Evolutionary conservation across 768 basidiomycete genomes (phyloP).

Genomic region (Lactarius akahatsu): DNA sequence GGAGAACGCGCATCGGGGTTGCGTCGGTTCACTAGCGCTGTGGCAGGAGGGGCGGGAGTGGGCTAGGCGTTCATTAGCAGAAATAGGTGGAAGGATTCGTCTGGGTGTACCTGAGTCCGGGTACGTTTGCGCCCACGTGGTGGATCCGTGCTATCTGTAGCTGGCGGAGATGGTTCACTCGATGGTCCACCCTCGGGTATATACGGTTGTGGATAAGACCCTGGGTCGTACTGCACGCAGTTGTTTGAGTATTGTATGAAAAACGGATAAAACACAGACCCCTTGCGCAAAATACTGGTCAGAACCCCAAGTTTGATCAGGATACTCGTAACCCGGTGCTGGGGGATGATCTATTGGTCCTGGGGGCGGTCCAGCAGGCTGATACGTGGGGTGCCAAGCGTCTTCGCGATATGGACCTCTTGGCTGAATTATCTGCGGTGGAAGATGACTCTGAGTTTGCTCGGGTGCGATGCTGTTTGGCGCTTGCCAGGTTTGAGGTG

Average conservation of each 20-base stretch:
- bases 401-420: conserved; percentile 30
- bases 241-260: not conserved
- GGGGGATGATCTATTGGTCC: conserved; percentile 50
- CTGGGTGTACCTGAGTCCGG: conserved; percentile 49
- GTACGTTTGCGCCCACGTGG: conserved; percentile 68
- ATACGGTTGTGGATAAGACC: conserved; percentile 56
- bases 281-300: conserved; percentile 58
- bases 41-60: conserved; percentile 63
- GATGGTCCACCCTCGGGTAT: conserved; percentile 51
- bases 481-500: conserved; percentile 66
- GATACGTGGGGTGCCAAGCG: conserved; percentile 57
- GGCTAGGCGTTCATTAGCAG: conserved; percentile 40
- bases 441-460: conserved; percentile 56
- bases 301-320: conserved; percentile 49
- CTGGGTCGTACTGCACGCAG: conserved; percentile 49
- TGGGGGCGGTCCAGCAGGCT: conserved; percentile 40
- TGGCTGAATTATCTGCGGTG: conserved; percentile 33
- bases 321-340: conserved; percentile 52
- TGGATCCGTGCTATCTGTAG: conserved; percentile 36
- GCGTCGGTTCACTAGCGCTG: conserved; percentile 63
- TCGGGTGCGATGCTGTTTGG: conserved; percentile 61
- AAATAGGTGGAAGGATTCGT: not conserved
- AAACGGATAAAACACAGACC: conserved; percentile 38
- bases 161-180: conserved; percentile 39
- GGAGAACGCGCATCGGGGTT: conserved; percentile 74